Conservation (phyloP, 2,329 filamentous ascomycete genomes). For the Endoconidiophora polonica region DNA sequence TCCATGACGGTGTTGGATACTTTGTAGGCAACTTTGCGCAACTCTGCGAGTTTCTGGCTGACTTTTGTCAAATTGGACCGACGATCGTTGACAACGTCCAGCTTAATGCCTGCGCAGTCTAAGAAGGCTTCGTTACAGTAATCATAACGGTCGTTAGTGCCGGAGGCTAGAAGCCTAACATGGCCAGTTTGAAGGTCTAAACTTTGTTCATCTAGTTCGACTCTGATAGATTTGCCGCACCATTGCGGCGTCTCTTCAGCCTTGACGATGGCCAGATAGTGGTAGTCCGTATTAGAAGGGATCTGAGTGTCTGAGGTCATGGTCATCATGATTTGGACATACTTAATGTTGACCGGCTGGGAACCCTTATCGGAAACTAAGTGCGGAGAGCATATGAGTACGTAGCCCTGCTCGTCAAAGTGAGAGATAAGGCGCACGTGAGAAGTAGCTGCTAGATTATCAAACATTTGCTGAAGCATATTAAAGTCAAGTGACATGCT, state of each 20-base stretch:
- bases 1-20: slow-evolving; percentile 98
- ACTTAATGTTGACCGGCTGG: slow-evolving; percentile 49
- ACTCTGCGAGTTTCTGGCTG: slow-evolving; percentile 78
- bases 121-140: slow-evolving; percentile 66
- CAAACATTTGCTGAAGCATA: slow-evolving; percentile 58
- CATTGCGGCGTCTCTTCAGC: slow-evolving; percentile 67
- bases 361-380: slow-evolving; percentile 23
- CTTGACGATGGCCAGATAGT: slow-evolving; percentile 39
- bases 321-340: slow-evolving; percentile 72
- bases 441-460: slow-evolving; percentile 61
- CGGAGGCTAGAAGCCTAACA: slow-evolving; percentile 73
- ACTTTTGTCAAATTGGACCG: slow-evolving; percentile 87
- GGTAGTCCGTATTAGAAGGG: slow-evolving; percentile 40
- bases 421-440: slow-evolving; percentile 67
- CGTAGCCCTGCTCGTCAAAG: slow-evolving; percentile 57
- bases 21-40: slow-evolving; percentile 90
- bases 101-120: slow-evolving; percentile 62
- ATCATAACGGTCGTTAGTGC: slow-evolving; percentile 60
- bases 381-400: slow-evolving; percentile 70
- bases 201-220: slow-evolving; percentile 58
- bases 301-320: slow-evolving; percentile 40
- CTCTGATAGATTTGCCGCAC: slow-evolving; percentile 60
- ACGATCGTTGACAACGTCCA: slow-evolving; percentile 82
- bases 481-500: slow-evolving; percentile 59
- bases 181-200: slow-evolving; percentile 78